Base-by-base conservation (phyloP, 2,329 filamentous ascomycete species). In the Diatrype stigma region DNA sequence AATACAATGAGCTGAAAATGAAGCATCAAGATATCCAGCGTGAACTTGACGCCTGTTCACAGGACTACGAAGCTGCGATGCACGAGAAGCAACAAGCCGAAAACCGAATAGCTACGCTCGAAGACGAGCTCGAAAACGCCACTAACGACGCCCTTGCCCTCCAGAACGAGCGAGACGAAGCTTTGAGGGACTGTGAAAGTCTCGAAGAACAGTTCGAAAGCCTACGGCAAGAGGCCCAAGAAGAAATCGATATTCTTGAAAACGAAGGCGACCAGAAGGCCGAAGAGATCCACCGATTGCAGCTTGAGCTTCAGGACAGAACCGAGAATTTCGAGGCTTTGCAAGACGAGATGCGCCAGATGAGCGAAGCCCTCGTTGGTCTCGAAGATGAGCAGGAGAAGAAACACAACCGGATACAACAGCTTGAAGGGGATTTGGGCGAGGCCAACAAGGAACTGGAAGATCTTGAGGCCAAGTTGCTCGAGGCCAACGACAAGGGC, bases 271-370 rank as follows among this genome's bases (percentile, higher is more conserved):
- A 92, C 49, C 80, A 87, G 63, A 86, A 87, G 53, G 81, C 82
- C 42, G 80, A 84, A 5, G 88, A 93, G 59, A 82, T 86, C 40
- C 79, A 87, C 57, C 81, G 83, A 14, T 71, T 94, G 23, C 81
- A 87, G 51, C 77, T 81, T 14, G 89, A 94, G 38, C 73, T 96
- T 14, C 81, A 83, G 54, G 87, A 89, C 56, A 83, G 87, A 48
- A 85, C 85, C 12, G 92, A 97, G 63, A 95, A 94, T 65, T 93
- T 96, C 68, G 85, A 87, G 57, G 89, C 90, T n/a, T 73, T 99
- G 48, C 93, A 97, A 65, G 85, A 87, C 52, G 94, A 97, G 75
- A 94, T 99, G 86, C 88, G 92, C 56, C 87, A 86, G 60, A 87
- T 96, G 70, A 95, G 89, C 62, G 90, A 96, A 60, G 87, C 87